Percentiles rank a stretch among this genome's conserved stretches.
phyloP scores from a whole-genome alignment of 2,329 filamentous ascomycete species.

The Esteya vermicola region DNA sequence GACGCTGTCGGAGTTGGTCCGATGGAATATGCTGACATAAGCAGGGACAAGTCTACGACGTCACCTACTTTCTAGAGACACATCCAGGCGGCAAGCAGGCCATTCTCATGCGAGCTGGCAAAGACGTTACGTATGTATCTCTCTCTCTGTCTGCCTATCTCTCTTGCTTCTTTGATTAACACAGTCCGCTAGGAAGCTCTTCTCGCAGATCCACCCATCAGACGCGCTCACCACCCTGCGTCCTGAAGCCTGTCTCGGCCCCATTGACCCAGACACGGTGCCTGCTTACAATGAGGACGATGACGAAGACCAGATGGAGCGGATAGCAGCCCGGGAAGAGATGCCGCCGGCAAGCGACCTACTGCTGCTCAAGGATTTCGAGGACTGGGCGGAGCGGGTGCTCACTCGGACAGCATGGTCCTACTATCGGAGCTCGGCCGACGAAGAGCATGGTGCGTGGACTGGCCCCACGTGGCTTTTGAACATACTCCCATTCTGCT shows the following conservation, averaged over 20 bases:
- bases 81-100: constrained; percentile 53
- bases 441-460: constrained; percentile 1
- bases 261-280: neutral
- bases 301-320: constrained; percentile 1
- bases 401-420: constrained; percentile 3
- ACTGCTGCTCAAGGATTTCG: constrained; percentile 4
- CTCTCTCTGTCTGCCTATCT: neutral
- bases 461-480: no score
- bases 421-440: constrained; percentile 6
- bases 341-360: constrained; percentile 3
- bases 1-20: neutral
- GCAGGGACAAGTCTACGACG: constrained; percentile 52
- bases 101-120: constrained; percentile 4
- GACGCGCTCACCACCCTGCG: constrained; percentile 2
- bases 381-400: constrained; percentile 4
- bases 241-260: neutral
- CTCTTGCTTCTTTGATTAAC: neutral
- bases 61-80: constrained; percentile 69
- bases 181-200: constrained; percentile 1
- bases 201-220: constrained; percentile 2
- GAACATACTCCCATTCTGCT: neutral
- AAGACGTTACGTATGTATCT: constrained; percentile 2
- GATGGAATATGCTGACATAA: neutral
- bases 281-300: neutral
- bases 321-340: neutral